Conservation (phyloP, 192 early-diverging fungal species). For the Entomortierella lignicola region DNA sequence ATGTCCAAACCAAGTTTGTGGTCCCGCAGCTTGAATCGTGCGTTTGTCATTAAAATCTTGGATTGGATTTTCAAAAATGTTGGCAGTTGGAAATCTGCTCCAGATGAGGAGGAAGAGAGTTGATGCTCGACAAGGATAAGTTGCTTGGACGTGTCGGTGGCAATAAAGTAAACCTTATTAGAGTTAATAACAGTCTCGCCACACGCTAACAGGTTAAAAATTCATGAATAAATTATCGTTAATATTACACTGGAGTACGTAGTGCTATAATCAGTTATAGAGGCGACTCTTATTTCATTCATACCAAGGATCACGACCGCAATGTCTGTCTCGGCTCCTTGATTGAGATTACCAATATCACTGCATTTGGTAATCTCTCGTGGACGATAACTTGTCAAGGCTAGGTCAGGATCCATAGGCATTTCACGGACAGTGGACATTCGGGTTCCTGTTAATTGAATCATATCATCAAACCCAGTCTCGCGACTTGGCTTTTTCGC, state of each 20-base stretch:
- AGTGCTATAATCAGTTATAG: not conserved
- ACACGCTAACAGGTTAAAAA: slow-evolving; percentile 2
- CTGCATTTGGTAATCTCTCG: slow-evolving; percentile 23
- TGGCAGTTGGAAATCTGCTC: not conserved
- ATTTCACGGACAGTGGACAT: slow-evolving; percentile 17
- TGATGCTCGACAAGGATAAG: slow-evolving; percentile 36
- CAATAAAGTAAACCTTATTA: slow-evolving; percentile 30
- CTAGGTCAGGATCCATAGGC: slow-evolving; percentile 28
- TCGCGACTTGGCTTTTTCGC: slow-evolving; percentile 39
- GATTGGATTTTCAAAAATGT: slow-evolving; percentile 16
- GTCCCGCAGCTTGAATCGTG: slow-evolving; percentile 30
- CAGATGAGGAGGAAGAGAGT: not conserved
- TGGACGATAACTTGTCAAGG: slow-evolving; percentile 31
- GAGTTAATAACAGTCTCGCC: not conserved
- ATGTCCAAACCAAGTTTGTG: slow-evolving; percentile 32
- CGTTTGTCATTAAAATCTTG: slow-evolving; percentile 22
- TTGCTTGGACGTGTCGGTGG: slow-evolving; percentile 22
- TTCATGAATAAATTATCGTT: no score
- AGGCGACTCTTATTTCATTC: not conserved
- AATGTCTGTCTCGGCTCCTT: slow-evolving; percentile 33
- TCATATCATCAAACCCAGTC: slow-evolving; percentile 22
- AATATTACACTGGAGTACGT: no score
- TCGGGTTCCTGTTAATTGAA: slow-evolving; percentile 29
- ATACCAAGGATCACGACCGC: slow-evolving; percentile 44
- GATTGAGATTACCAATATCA: slow-evolving; percentile 24